Evolutionary conservation across 1,139 yeast genomes (phyloP).

Genomic region (Geotrichum candidum): DNA sequence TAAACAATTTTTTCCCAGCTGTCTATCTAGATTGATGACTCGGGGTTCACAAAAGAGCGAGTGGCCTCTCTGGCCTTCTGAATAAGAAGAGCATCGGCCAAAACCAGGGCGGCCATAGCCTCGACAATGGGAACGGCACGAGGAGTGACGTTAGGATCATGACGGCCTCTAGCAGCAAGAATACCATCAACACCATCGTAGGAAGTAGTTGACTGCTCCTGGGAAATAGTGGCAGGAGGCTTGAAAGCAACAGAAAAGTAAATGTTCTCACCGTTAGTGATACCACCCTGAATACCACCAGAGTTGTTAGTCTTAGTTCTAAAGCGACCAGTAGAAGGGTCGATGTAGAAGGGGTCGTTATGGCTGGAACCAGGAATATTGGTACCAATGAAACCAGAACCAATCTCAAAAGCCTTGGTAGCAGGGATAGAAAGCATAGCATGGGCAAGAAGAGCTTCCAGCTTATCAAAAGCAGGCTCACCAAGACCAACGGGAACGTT

Average conservation of each 20-base stretch:
- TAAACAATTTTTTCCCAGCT: not conserved
- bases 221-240: constrained; percentile 95
- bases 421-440: constrained; percentile 98
- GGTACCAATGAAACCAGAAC: constrained; percentile 91
- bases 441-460: constrained; percentile 91
- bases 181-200: constrained; percentile 84
- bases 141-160: constrained; percentile 97
- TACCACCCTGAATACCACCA: constrained; percentile 98
- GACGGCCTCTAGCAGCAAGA: constrained; percentile 94
- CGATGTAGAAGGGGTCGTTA: constrained; percentile 58
- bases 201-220: constrained; percentile 81
- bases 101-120: constrained; percentile 91
- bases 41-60: constrained; percentile 21
- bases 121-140: constrained; percentile 98
- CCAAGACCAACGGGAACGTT: constrained; percentile 92
- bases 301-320: constrained; percentile 87
- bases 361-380: constrained; percentile 87
- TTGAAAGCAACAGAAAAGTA: constrained; percentile 94
- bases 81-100: constrained; percentile 77
- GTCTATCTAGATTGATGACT: not conserved
- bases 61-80: constrained; percentile 77
- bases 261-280: constrained; percentile 90
- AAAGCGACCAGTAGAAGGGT: constrained; percentile 42
- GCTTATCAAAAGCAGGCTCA: constrained; percentile 94
- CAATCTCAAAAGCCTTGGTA: constrained; percentile 94